Evolutionary conservation across 1,284 basidiomycete species (phyloP).

Genomic region (Ceratobasidium sp.): DNA sequence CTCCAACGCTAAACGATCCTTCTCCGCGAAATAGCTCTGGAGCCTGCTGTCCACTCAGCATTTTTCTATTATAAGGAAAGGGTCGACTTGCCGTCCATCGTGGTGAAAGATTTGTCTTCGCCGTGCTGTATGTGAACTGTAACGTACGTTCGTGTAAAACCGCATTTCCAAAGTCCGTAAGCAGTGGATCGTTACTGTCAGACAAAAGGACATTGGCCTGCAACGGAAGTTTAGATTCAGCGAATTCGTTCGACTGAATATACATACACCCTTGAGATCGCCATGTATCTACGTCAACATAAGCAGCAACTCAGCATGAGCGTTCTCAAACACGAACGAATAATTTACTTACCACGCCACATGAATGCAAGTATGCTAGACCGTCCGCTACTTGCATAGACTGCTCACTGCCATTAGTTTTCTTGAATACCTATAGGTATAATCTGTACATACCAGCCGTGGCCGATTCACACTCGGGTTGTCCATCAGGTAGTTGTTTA

Average conservation of each 20-base stretch:
- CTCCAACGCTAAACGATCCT: neutral
- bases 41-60: neutral
- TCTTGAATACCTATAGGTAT: neutral
- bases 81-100: slow-evolving; percentile 13
- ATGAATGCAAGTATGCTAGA: slow-evolving; percentile 10
- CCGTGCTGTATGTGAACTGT: slow-evolving; percentile 11
- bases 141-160: slow-evolving; percentile 18
- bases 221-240: no score
- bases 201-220: slow-evolving; percentile 23
- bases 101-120: neutral
- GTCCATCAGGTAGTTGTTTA: neutral
- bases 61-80: no score
- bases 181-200: neutral
- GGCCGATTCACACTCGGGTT: neutral
- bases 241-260: neutral
- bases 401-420: neutral
- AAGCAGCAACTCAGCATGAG: neutral
- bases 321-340: no score
- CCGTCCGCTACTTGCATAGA: slow-evolving; percentile 10
- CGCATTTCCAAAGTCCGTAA: slow-evolving; percentile 25
- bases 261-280: slow-evolving; percentile 28
- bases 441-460: neutral
- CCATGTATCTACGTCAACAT: slow-evolving; percentile 9
- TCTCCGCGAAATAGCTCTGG: slow-evolving; percentile 3
- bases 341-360: slow-evolving; percentile 6